A percentile compares a stretch with the other conserved stretches of the same genome.
Conservation (phyloP, 768 basidiomycete species). For the Lactarius indigo region DNA sequence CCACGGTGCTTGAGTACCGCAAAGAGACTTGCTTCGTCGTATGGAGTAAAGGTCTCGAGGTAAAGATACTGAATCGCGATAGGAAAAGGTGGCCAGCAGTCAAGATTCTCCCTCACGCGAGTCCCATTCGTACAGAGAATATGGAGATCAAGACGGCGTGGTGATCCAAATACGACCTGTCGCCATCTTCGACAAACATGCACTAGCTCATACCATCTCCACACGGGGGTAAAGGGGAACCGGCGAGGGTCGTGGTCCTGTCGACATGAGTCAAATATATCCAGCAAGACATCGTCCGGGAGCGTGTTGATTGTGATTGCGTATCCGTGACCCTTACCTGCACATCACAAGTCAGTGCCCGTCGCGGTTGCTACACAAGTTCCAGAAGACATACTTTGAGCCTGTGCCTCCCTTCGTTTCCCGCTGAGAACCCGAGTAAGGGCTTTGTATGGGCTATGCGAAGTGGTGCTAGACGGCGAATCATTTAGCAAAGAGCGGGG, state of each 20-base stretch:
- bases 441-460: too few relatives aligned
- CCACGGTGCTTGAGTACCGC: not conserved
- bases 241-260: not conserved
- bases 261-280: not conserved
- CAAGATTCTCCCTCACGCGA: not conserved
- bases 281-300: not conserved
- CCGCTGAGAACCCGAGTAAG: too few relatives aligned
- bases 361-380: not conserved
- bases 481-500: not conserved
- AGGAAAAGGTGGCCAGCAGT: not conserved
- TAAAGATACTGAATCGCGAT: not conserved
- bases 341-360: not conserved
- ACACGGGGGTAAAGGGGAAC: not conserved
- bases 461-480: too few relatives aligned
- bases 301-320: not conserved
- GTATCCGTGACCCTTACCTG: not conserved
- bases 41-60: not conserved
- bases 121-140: not conserved
- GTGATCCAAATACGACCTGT: not conserved
- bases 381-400: not conserved
- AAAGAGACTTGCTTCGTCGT: not conserved
- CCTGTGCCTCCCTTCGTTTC: too few relatives aligned
- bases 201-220: not conserved
- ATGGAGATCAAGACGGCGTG: not conserved
- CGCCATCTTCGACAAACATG: not conserved